Base-by-base conservation (phyloP, 768 basidiomycete genomes). In the Xerocomus spinulosus region DNA sequence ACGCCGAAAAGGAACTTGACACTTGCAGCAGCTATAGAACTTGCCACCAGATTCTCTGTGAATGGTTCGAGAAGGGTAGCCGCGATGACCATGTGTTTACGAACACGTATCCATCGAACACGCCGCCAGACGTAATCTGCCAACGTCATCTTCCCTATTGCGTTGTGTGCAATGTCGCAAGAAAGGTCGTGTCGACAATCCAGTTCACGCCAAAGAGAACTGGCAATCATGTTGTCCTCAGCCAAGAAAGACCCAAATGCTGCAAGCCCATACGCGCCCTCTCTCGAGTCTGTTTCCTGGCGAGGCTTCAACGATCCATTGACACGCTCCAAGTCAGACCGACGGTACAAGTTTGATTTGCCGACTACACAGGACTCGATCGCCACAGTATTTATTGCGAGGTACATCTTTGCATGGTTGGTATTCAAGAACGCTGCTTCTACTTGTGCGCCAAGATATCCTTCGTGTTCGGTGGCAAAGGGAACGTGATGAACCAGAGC, bases 171-270 rank as follows among this genome's bases (percentile, higher is more conserved):
- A 45, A 95, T 82, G 61, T 98, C 95, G 62, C 82, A 85, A 0
- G 92, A 94, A 50, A 98, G 76, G 48, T 91, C 85, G 62, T 99
- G 96, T 38, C 88, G 78, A 29, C 92, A 73, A 29, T 81, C 85
- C 3, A 97, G 75, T 64, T 98, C 91, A 63, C 97, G 91, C 96
- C 93, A 97, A 12, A 99, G 71, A 2, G 90, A 81, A 39, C 81
- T 74, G 15, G 84, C 96, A 48, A 99, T 95, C 90, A 91, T 95
- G 70, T 97, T 97, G 71, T 99, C 96, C 68, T 99, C 96, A 0
- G 96, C 95, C 35, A 98, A 77, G 68, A 86, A 98, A 12, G 85
- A 81, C 0, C 85, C 86, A 53, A 97, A 97, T 0, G 81, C 85
- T 8, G 80, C 74, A 20, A 99, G 74, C 1, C 93, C 93, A 43